Percentiles rank a stretch among this genome's conserved stretches.
Evolutionary conservation across 306 rosid genomes (phyloP).

Genomic region (Ormosia semicastrata): DNA sequence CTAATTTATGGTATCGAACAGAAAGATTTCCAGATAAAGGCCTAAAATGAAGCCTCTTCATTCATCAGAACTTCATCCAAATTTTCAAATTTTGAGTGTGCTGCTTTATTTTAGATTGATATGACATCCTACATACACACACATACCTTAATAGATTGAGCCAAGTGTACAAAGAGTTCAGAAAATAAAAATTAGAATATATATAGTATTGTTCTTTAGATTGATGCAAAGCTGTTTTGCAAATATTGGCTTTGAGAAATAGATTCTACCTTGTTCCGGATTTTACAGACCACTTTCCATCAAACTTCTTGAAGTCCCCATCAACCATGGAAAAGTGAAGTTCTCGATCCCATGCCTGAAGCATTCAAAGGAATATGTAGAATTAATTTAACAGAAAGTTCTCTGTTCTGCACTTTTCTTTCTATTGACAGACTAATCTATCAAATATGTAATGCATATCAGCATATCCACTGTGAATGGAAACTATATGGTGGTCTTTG

Average conservation of each 20-base stretch:
- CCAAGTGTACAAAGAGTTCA: not conserved
- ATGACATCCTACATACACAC: not conserved
- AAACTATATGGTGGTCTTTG: not conserved
- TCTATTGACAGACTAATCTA: not conserved
- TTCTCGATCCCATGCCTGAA: constrained; percentile 74
- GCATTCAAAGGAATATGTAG: constrained; percentile 3
- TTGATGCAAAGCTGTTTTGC: too few relatives aligned
- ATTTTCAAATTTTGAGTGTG: not conserved
- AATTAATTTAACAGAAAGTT: constrained; percentile 10
- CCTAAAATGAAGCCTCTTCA: not conserved
- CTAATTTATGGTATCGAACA: not conserved
- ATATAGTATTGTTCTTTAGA: not conserved
- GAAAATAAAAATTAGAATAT: not conserved
- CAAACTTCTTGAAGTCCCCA: constrained; percentile 93
- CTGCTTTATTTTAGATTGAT: not conserved
- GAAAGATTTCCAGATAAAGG: not conserved
- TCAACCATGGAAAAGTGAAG: constrained; percentile 96
- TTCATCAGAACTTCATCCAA: not conserved
- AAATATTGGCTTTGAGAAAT: constrained; percentile 9
- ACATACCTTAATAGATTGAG: not conserved
- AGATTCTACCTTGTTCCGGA: constrained; percentile 65
- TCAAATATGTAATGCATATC: not conserved
- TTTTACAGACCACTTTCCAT: constrained; percentile 90
- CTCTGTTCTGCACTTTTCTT: not conserved
- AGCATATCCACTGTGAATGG: not conserved